Conservation (phyloP, 1,139 yeast genomes). For the Geotrichum citri-aurantii region DNA sequence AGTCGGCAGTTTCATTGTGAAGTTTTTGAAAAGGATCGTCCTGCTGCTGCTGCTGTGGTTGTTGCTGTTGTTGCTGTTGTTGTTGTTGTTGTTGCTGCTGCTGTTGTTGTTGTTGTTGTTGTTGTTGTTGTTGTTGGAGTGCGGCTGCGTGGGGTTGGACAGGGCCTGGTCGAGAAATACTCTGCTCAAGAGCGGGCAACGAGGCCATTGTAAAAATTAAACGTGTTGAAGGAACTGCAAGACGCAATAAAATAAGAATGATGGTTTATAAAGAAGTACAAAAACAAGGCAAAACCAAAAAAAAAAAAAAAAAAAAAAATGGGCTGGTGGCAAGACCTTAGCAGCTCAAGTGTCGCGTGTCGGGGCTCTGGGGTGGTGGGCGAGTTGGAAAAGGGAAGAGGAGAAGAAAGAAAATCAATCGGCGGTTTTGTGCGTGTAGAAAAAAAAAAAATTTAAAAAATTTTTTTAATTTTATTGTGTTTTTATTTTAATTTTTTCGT, state of each 20-base stretch:
- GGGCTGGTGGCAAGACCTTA: not conserved
- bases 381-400: not conserved
- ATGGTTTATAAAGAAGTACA: not conserved
- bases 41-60: slow-evolving; percentile 21
- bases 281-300: not conserved
- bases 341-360: not conserved
- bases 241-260: not conserved
- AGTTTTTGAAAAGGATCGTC: slow-evolving; percentile 38
- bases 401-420: not conserved
- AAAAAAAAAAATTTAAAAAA: not conserved
- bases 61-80: slow-evolving; percentile 21
- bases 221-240: not conserved
- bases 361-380: too few species aligned
- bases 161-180: not conserved
- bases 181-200: not conserved
- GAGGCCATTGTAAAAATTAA: not conserved
- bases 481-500: too few species aligned
- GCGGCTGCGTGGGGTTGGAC: slow-evolving; percentile 20
- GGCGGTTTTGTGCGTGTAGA: not conserved
- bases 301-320: not conserved
- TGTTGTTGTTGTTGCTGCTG: slow-evolving; percentile 20
- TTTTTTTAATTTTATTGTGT: too few species aligned
- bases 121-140: slow-evolving; percentile 20
- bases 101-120: slow-evolving; percentile 18
- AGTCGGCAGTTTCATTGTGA: slow-evolving; percentile 62